Evolutionary conservation across 495 filamentous ascomycete genomes (phyloP).

Genomic region (Aspergillus avenaceus): DNA sequence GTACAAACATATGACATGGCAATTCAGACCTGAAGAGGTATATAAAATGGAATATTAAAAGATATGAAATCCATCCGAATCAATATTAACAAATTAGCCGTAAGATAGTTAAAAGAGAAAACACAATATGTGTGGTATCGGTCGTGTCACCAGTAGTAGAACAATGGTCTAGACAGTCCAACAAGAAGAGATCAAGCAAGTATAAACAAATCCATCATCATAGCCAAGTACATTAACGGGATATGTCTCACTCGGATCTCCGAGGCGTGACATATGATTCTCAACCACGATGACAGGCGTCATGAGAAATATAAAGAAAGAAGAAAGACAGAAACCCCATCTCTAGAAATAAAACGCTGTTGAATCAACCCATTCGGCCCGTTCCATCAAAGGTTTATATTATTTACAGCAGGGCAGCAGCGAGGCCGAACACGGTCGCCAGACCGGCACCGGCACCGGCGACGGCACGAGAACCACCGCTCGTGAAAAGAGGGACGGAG

Average conservation of each 20-base stretch:
- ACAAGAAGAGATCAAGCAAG: neutral
- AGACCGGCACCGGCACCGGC: slow-evolving; percentile 63
- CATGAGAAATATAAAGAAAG: neutral
- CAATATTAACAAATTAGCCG: slow-evolving; percentile 2
- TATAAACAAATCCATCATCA: neutral
- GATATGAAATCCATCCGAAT: neutral
- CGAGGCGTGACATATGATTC: neutral
- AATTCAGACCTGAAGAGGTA: no score
- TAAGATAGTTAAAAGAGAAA: neutral
- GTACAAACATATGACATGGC: no score
- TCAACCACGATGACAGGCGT: neutral
- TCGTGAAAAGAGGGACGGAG: slow-evolving; percentile 42
- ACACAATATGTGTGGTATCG: slow-evolving; percentile 4
- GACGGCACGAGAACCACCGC: slow-evolving; percentile 45
- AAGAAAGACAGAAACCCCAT: neutral
- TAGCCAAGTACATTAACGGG: neutral
- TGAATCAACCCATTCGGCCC: neutral
- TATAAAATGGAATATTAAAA: neutral
- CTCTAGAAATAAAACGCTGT: neutral
- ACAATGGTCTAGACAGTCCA: neutral
- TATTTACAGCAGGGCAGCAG: slow-evolving; percentile 71
- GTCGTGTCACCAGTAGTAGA: neutral
- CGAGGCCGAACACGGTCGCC: slow-evolving; percentile 69
- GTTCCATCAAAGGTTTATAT: neutral
- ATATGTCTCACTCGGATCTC: neutral